Evolutionary conservation across 345 rosid species (phyloP).

Genomic region (Syzygium jambos): DNA sequence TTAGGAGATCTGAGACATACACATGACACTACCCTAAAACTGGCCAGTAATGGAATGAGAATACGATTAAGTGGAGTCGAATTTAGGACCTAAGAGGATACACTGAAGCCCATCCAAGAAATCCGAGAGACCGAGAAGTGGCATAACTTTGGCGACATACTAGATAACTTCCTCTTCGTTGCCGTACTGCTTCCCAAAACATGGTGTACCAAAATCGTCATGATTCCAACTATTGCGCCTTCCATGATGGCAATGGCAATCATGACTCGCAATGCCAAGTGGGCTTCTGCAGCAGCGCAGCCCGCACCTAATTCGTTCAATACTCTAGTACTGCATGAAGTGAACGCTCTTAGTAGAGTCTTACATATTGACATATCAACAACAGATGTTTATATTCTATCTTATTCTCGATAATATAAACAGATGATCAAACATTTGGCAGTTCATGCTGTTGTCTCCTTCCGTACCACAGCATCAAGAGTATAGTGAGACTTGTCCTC

Average conservation of each 20-base stretch:
- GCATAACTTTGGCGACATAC: constrained; percentile 10
- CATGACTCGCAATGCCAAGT: background rate
- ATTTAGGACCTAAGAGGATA: constrained; percentile 21
- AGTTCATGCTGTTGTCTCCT: background rate
- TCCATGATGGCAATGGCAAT: background rate
- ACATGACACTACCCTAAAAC: background rate
- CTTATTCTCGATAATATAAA: background rate
- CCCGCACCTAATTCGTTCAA: constrained; percentile 24
- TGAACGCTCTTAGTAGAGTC: background rate
- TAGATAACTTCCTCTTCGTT: constrained; percentile 6
- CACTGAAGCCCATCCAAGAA: constrained; percentile 15
- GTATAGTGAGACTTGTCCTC: background rate
- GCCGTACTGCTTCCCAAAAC: constrained; percentile 15
- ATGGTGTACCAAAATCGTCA: background rate
- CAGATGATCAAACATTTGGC: background rate
- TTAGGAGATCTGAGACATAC: background rate
- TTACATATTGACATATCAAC: background rate
- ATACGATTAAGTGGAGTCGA: background rate
- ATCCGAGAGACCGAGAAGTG: constrained; percentile 6
- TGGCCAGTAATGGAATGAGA: background rate
- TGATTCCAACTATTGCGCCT: constrained; percentile 2
- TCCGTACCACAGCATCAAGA: no score
- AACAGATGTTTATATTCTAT: background rate
- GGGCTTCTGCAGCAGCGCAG: background rate
- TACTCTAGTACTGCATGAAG: constrained; percentile 11